Conservation (phyloP, 352 stramenopile genomes). For the Phytopythium delawarense region DNA sequence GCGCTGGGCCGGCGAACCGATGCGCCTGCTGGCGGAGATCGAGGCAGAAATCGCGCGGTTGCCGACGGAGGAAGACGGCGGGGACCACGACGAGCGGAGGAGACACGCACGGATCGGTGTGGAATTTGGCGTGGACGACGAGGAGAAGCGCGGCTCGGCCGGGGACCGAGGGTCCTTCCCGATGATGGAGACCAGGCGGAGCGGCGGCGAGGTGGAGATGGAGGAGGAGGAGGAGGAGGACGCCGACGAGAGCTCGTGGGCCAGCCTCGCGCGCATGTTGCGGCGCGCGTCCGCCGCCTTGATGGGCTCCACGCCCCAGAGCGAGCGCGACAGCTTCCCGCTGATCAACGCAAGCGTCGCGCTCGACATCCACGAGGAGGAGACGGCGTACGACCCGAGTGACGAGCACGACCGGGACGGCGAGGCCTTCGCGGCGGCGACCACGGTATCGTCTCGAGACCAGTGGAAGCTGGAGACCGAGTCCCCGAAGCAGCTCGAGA, state of each 20-base stretch:
- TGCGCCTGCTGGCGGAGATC: constrained; percentile 23
- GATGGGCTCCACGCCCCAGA: neutral
- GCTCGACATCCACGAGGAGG: constrained; percentile 2
- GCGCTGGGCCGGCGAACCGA: constrained; percentile 17
- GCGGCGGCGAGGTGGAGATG: constrained; percentile 9
- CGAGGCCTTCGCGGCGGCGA: constrained; percentile 2
- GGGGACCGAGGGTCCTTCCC: constrained; percentile 23
- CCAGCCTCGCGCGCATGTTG: constrained; percentile 22
- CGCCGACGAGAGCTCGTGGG: constrained; percentile 1
- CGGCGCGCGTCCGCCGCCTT: constrained; percentile 15
- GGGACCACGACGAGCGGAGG: neutral
- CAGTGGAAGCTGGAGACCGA: neutral
- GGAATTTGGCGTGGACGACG: neutral
- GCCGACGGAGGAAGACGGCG: constrained; percentile 16
- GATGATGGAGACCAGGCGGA: constrained; percentile 25
- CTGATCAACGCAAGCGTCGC: neutral
- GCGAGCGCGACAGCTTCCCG: neutral
- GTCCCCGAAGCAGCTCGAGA: neutral
- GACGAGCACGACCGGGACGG: neutral
- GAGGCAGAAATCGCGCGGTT: constrained; percentile 28
- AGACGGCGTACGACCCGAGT: neutral
- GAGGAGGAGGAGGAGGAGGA: too few species aligned
- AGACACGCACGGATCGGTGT: neutral
- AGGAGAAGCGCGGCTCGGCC: constrained; percentile 5
- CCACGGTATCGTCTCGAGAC: neutral